Conservation (phyloP, 192 early-diverging fungal genomes). For the Fimicolochytrium jonesii region DNA sequence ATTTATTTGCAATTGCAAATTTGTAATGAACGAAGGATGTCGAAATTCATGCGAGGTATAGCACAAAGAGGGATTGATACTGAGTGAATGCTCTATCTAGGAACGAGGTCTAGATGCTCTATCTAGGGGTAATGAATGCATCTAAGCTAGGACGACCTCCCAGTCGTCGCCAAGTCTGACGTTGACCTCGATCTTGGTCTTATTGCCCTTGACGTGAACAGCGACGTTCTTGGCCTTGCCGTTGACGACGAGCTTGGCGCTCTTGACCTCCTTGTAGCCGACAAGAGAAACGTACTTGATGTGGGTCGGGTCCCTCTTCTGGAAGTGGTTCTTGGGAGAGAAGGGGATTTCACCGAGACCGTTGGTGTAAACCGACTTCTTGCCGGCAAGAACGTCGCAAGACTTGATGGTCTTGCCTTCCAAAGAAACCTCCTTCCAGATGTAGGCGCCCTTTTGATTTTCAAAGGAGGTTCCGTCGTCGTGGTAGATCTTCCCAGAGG, state of each 20-base stretch:
- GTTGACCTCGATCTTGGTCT: not conserved
- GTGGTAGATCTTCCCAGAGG: not conserved
- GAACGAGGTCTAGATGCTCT: no score
- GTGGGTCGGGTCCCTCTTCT: not conserved
- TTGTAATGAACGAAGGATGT: no score
- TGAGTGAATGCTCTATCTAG: no score
- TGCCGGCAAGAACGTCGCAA: not conserved
- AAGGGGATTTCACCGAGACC: not conserved
- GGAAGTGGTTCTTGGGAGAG: not conserved
- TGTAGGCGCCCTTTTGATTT: not conserved
- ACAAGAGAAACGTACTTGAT: not conserved
- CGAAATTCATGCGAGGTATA: no score
- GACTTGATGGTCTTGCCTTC: not conserved
- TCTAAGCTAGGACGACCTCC: not conserved
- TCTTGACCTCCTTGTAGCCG: not conserved
- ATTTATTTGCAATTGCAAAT: no score
- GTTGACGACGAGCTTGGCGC: not conserved
- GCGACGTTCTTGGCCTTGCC: not conserved
- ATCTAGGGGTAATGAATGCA: no score
- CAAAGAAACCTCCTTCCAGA: not conserved
- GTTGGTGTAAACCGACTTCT: not conserved
- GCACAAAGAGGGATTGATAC: no score
- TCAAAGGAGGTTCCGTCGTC: not conserved
- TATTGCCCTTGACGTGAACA: not conserved
- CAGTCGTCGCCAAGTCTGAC: constrained; percentile 2